phyloP scores from a whole-genome alignment of 257 asterid species.

The Solanum raphanifolium region DNA sequence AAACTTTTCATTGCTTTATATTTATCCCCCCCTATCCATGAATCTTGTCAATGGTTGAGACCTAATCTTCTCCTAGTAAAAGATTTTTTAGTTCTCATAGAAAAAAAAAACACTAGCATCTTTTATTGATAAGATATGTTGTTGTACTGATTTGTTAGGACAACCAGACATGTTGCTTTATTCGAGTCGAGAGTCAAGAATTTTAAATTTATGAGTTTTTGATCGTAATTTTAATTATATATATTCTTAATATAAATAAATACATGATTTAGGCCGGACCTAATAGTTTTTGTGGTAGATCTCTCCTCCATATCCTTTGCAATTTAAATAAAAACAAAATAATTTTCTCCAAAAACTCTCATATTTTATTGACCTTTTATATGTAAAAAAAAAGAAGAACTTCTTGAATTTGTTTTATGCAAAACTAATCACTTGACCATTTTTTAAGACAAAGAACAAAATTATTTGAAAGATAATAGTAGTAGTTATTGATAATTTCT shows the following conservation, averaged over 20 bases:
- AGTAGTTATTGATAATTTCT: too few relatives aligned
- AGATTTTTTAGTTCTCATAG: background rate
- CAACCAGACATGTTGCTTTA: background rate
- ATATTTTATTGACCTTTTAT: background rate
- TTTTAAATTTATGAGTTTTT: background rate
- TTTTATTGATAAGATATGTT: background rate
- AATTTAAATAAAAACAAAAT: background rate
- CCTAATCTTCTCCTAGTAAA: background rate
- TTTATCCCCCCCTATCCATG: background rate
- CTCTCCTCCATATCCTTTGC: too few relatives aligned
- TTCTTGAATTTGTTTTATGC: too few relatives aligned
- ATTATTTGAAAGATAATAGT: background rate
- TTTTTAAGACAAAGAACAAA: too few relatives aligned
- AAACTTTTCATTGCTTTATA: background rate
- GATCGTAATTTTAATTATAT: background rate
- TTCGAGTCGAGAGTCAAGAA: background rate
- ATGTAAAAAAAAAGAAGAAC: background rate
- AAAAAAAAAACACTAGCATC: background rate
- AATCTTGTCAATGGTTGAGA: background rate
- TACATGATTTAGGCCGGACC: background rate
- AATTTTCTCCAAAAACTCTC: background rate
- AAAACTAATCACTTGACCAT: background rate
- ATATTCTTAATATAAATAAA: background rate
- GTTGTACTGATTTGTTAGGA: background rate
- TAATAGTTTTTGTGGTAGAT: background rate